phyloP scores from a whole-genome alignment of 192 early-diverging fungal species.

The Coemansia sp. region DNA sequence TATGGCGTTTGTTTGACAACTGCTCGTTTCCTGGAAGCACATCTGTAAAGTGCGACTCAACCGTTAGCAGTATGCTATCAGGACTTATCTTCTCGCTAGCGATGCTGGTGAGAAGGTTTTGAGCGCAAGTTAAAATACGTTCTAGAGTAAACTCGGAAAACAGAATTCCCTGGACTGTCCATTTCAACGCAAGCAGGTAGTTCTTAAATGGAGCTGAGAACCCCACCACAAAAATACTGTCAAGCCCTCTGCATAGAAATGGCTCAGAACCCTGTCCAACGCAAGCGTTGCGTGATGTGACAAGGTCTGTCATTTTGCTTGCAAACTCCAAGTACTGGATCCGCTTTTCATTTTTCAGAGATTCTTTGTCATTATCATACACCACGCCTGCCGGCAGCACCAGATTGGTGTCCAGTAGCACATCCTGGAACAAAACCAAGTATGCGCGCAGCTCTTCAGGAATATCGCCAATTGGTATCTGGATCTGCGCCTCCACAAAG shows the following conservation, averaged over 20 bases:
- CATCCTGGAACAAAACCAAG: slow-evolving; percentile 74
- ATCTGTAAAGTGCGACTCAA: slow-evolving; percentile 49
- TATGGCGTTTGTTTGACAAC: slow-evolving; percentile 59
- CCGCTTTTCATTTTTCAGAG: slow-evolving; percentile 7
- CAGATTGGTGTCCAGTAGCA: slow-evolving; percentile 64
- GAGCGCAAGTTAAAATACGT: slow-evolving; percentile 64
- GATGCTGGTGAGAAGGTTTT: slow-evolving; percentile 69
- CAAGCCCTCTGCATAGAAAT: slow-evolving; percentile 54
- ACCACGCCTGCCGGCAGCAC: slow-evolving; percentile 51
- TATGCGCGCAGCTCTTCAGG: slow-evolving; percentile 64
- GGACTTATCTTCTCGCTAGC: slow-evolving; percentile 69
- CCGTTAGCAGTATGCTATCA: slow-evolving; percentile 52
- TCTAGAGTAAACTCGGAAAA: slow-evolving; percentile 71
- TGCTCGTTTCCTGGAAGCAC: slow-evolving; percentile 34
- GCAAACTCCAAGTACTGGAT: slow-evolving; percentile 35
- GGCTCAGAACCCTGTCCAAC: slow-evolving; percentile 23
- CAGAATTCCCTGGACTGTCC: slow-evolving; percentile 60
- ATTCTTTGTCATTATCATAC: slow-evolving; percentile 19
- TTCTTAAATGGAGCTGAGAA: slow-evolving; percentile 23
- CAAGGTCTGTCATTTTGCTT: slow-evolving; percentile 54
- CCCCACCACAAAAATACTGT: slow-evolving; percentile 62
- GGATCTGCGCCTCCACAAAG: slow-evolving; percentile 64
- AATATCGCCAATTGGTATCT: slow-evolving; percentile 55
- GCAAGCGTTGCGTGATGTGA: slow-evolving; percentile 51
- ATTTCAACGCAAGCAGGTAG: slow-evolving; percentile 41